Percentiles rank a stretch among this genome's conserved stretches.
These are phyloP conservation scores for Erucastrum elatum DNA, from an alignment of 345 rosid species.

Conservation along the genomic window DNA sequence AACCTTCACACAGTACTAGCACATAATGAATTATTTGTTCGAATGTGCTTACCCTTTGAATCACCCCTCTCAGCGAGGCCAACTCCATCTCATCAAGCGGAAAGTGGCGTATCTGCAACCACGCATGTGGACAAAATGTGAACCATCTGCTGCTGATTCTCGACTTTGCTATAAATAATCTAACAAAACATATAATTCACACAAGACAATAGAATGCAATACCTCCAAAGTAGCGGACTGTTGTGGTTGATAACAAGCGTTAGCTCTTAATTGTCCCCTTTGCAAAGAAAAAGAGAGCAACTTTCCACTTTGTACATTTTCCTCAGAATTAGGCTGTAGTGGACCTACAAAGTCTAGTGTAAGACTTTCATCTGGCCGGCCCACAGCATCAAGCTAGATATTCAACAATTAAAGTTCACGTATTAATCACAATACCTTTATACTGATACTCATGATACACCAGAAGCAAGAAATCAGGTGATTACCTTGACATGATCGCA, in stretches of 20 bases:
- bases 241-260: slow-evolving; percentile 64
- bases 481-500: slow-evolving; percentile 71
- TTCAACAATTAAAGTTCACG: neutral
- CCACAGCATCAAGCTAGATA: slow-evolving; percentile 79
- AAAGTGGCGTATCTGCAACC: slow-evolving; percentile 73
- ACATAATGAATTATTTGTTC: slow-evolving; percentile 5
- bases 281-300: slow-evolving; percentile 76
- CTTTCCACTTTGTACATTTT: slow-evolving; percentile 67
- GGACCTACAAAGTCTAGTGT: slow-evolving; percentile 73
- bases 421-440: neutral
- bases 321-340: slow-evolving; percentile 53
- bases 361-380: slow-evolving; percentile 94
- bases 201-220: slow-evolving; percentile 29
- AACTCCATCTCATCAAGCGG: slow-evolving; percentile 97
- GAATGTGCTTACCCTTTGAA: slow-evolving; percentile 68
- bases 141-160: neutral
- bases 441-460: slow-evolving; percentile 14
- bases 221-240: slow-evolving; percentile 95
- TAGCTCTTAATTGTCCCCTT: slow-evolving; percentile 89
- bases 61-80: slow-evolving; percentile 88
- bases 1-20: slow-evolving; percentile 6
- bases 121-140: slow-evolving; percentile 16
- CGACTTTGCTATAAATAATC: neutral
- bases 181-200: neutral
- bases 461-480: slow-evolving; percentile 14